Percentiles rank a stretch among this genome's conserved stretches.
Evolutionary conservation across 2,329 filamentous ascomycete species (phyloP).

Genomic region (Fusarium sp.): DNA sequence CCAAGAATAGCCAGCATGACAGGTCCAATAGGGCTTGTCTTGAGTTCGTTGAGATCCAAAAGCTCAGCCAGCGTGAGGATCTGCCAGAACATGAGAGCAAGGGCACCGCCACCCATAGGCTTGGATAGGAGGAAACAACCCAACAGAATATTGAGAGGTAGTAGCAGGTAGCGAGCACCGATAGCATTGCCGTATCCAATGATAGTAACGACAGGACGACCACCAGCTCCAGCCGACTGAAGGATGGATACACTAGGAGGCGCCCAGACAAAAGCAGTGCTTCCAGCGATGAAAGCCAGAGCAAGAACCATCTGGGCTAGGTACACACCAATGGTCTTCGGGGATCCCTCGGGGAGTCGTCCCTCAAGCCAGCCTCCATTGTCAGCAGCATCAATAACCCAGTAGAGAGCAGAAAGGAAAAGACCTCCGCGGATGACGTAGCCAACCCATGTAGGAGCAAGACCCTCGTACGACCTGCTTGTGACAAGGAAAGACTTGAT

Average conservation of each 20-base stretch:
- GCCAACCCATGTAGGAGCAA: constrained; percentile 86
- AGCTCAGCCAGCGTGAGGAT: constrained; percentile 81
- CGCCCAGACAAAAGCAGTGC: constrained; percentile 86
- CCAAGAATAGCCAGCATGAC: constrained; percentile 88
- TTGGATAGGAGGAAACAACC: constrained; percentile 87
- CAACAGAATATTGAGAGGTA: constrained; percentile 82
- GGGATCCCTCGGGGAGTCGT: constrained; percentile 64
- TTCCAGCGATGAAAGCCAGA: constrained; percentile 84
- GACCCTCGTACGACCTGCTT: constrained; percentile 89
- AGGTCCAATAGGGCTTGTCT: constrained; percentile 81
- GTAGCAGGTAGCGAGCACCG: constrained; percentile 87
- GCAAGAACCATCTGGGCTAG: constrained; percentile 85
- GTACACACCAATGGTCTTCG: constrained; percentile 82
- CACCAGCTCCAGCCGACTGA: constrained; percentile 58
- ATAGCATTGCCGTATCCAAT: constrained; percentile 95
- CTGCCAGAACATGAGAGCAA: constrained; percentile 88
- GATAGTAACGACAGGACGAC: constrained; percentile 75
- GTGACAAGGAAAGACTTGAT: constrained; percentile 83
- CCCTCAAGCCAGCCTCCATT: constrained; percentile 82
- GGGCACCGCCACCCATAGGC: constrained; percentile 90
- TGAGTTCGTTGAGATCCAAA: constrained; percentile 70
- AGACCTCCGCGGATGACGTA: constrained; percentile 82
- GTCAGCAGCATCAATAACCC: constrained; percentile 89
- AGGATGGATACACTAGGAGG: constrained; percentile 85
- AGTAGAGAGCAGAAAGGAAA: constrained; percentile 82